Evolutionary conservation across 2,329 filamentous ascomycete species (phyloP).

Genomic region (Talaromyces sp.): DNA sequence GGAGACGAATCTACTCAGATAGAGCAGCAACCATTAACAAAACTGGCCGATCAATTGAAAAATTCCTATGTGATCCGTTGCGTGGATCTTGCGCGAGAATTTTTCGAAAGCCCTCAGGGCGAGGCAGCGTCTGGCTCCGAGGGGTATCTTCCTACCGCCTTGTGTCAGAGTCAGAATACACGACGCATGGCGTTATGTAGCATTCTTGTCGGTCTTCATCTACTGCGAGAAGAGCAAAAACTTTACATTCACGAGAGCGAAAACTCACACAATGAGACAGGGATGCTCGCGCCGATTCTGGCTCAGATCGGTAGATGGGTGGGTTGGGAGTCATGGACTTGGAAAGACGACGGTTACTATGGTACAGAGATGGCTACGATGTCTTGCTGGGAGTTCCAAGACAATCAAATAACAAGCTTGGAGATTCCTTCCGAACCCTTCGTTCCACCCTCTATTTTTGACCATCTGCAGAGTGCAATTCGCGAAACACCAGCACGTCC

Average conservation of each 20-base stretch:
- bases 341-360: constrained; percentile 49
- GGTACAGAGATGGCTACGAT: constrained; percentile 54
- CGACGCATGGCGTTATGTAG: constrained; percentile 61
- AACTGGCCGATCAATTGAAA: constrained; percentile 25
- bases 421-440: constrained; percentile 47
- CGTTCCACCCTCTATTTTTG: constrained; percentile 54
- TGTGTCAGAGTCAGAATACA: constrained; percentile 47
- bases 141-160: constrained; percentile 62
- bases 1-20: constrained; percentile 15
- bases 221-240: constrained; percentile 85
- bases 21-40: constrained; percentile 17
- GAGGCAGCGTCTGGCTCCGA: constrained; percentile 47
- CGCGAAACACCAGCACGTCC: constrained; percentile 20
- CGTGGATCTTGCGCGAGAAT: constrained; percentile 58
- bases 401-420: constrained; percentile 39
- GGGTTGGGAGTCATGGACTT: constrained; percentile 61
- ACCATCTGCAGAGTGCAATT: constrained; percentile 45
- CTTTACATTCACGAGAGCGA: constrained; percentile 58
- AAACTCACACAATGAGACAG: constrained; percentile 37
- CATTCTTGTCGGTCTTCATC: constrained; percentile 69
- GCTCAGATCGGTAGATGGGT: constrained; percentile 80
- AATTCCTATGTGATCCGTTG: constrained; percentile 42
- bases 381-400: constrained; percentile 52
- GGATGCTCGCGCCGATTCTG: constrained; percentile 64
- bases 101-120: constrained; percentile 56